These are phyloP conservation scores for Blastomyces silverae DNA, from an alignment of 2,329 filamentous ascomycete species.

Conservation along the genomic window DNA sequence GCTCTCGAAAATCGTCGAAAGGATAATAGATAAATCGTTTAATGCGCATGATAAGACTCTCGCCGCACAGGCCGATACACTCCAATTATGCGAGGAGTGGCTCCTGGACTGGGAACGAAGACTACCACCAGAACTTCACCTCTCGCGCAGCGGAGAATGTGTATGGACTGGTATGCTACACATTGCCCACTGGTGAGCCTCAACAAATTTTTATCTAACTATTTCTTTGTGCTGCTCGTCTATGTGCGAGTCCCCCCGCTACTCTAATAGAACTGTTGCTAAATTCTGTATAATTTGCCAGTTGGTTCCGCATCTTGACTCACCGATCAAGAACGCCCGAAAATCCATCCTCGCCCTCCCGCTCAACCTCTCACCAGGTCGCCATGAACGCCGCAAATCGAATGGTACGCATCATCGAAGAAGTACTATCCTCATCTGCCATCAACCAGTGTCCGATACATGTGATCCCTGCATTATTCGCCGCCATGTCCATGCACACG, in stretches of 20 bases:
- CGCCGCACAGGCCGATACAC: conserved; percentile 6
- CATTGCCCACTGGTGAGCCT: conserved; percentile 11
- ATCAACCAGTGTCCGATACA: conserved; percentile 13
- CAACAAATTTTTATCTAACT: neutral
- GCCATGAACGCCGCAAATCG: conserved; percentile 13
- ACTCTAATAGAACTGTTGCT: neutral
- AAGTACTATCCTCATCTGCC: conserved; percentile 9
- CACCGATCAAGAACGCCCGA: conserved; percentile 11
- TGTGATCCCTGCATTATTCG: conserved; percentile 10
- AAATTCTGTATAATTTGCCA: neutral
- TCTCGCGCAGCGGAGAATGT: conserved; percentile 7
- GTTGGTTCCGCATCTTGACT: conserved; percentile 13
- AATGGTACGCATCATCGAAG: conserved; percentile 11
- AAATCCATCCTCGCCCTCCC: conserved; percentile 6
- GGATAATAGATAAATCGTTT: conserved; percentile 13
- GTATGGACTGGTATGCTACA: conserved; percentile 13
- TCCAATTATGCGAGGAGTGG: conserved; percentile 8
- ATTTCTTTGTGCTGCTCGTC: neutral
- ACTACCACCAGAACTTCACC: conserved; percentile 11
- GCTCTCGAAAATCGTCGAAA: conserved; percentile 10
- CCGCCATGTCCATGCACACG: conserved; percentile 12
- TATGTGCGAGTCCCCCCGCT: neutral
- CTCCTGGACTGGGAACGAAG: conserved; percentile 7
- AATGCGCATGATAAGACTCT: conserved; percentile 10
- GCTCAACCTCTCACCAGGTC: conserved; percentile 7